A percentile compares a stretch with the other conserved stretches of the same genome.
phyloP scores from a whole-genome alignment of 1,284 basidiomycete genomes.

The Mycosarcoma mackinlayi region DNA sequence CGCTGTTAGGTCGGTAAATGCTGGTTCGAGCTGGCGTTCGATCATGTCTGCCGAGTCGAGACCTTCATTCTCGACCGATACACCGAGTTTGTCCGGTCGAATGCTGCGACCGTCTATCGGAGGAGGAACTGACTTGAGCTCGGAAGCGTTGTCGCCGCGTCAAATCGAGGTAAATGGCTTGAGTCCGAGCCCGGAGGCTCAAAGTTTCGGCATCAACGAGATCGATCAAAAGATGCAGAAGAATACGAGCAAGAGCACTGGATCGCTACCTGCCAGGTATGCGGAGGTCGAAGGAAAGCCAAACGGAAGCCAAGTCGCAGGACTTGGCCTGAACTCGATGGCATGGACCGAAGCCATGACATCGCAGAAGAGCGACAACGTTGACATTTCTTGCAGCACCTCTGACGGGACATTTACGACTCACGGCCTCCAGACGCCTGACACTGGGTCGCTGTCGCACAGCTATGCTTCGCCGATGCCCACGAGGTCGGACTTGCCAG shows the following conservation, averaged over 20 bases:
- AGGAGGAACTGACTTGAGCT: constrained; percentile 16
- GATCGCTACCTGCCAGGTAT: not conserved
- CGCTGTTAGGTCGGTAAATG: not conserved
- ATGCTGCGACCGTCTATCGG: constrained; percentile 17
- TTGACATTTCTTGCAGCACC: constrained; percentile 21
- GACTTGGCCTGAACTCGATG: constrained; percentile 26
- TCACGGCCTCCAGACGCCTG: constrained; percentile 25
- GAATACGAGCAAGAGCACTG: constrained; percentile 8
- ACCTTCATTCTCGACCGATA: constrained; percentile 24
- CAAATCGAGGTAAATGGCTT: constrained; percentile 19
- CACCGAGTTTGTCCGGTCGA: constrained; percentile 23
- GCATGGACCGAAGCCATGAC: constrained; percentile 29
- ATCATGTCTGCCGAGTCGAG: constrained; percentile 30
- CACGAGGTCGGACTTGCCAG: constrained; percentile 5
- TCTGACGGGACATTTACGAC: constrained; percentile 36
- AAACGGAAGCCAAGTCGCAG: constrained; percentile 13
- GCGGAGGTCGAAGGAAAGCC: constrained; percentile 1
- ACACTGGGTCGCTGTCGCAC: constrained; percentile 23
- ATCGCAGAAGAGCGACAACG: constrained; percentile 12
- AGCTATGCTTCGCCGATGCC: constrained; percentile 17
- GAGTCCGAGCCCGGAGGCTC: constrained; percentile 22
- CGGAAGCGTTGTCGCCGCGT: constrained; percentile 16
- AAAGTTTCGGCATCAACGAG: constrained; percentile 15
- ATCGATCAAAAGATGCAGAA: not conserved
- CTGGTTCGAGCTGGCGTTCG: constrained; percentile 9